These are phyloP conservation scores for Solanum clarkiae DNA, from an alignment of 257 asterid genomes.

Conservation along the genomic window DNA sequence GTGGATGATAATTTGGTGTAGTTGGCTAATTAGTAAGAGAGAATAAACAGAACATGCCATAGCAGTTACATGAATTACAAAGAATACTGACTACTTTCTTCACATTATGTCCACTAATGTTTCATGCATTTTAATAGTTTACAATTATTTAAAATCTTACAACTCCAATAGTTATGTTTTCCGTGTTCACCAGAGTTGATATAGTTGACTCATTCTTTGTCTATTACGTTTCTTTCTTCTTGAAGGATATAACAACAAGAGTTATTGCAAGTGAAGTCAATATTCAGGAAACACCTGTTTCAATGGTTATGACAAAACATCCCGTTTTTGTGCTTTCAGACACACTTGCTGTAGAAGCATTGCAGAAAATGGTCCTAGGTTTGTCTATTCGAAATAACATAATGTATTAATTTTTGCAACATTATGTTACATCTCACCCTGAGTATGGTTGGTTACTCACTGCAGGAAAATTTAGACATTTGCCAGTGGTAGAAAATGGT, in stretches of 20 bases:
- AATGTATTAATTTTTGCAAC: neutral
- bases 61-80: too few relatives aligned
- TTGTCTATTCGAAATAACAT: neutral
- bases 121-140: neutral
- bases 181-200: neutral
- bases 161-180: neutral
- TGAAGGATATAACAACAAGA: conserved; percentile 74
- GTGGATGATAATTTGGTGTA: neutral
- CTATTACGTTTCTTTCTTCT: neutral
- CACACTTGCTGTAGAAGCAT: conserved; percentile 93
- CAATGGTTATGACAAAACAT: conserved; percentile 80
- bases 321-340: conserved; percentile 86
- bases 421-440: neutral
- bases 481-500: conserved; percentile 93
- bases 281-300: conserved; percentile 72
- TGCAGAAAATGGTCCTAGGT: conserved; percentile 99
- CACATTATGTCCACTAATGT: too few relatives aligned
- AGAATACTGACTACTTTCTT: too few relatives aligned
- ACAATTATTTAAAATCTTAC: too few relatives aligned
- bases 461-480: conserved; percentile 88
- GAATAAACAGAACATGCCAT: too few relatives aligned
- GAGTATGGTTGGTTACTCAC: neutral
- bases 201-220: neutral
- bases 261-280: conserved; percentile 72
- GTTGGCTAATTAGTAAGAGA: too few relatives aligned